Evolutionary conservation across 2,329 filamentous ascomycete genomes (phyloP), one percentile per base, ranked within the genome.

Genomic region (Penicillium decumbens): DNA sequence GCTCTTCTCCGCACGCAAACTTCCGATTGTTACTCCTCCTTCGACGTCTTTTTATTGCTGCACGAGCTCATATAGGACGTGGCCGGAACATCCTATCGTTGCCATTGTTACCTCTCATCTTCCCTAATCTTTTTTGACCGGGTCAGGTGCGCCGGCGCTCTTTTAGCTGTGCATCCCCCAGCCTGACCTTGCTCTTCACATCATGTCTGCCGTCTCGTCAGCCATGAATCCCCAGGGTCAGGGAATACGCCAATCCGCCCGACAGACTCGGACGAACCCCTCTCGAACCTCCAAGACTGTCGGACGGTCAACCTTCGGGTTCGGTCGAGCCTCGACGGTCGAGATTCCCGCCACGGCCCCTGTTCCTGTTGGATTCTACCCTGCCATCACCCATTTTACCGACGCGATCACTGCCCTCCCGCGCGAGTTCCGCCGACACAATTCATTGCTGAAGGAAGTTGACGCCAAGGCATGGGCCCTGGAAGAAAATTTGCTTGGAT

Each of bases 391-490:
- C 35, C 83, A 84, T 67, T 97, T 98, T 68, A 88, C 92, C 55
- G 91, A 97, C 70, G 85, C 90, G 55, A 89, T 97, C 66, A 85
- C 89, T 44, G 91, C 92, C 33, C 81, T 98, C 24, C 93, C 93
- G 4, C 91, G 91, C 69, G 93, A 98, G 74, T 88, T 96, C 43
- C 89, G 95, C 61, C 85, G 90, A 66, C 92, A 98, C 71, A 95
- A 95, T 62, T 96, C 92, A 29, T 80, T 97, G 49, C 79, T 98
- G 60, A 96, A 96, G 70, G 93, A 98, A 74, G 93, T 97, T 41
- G 93, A 98, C 75, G 92, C 92, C 55, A 98, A 98, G 74, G 88
- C 95, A 57, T 93, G 91, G 72, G 84, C 84, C 24, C 87, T 93
- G 6, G 89, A 95, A 68, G 87, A 93, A 61, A 81, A 85, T 64